Conservation (phyloP, 2,329 filamentous ascomycete genomes). For the Talaromyces verruculosus region DNA sequence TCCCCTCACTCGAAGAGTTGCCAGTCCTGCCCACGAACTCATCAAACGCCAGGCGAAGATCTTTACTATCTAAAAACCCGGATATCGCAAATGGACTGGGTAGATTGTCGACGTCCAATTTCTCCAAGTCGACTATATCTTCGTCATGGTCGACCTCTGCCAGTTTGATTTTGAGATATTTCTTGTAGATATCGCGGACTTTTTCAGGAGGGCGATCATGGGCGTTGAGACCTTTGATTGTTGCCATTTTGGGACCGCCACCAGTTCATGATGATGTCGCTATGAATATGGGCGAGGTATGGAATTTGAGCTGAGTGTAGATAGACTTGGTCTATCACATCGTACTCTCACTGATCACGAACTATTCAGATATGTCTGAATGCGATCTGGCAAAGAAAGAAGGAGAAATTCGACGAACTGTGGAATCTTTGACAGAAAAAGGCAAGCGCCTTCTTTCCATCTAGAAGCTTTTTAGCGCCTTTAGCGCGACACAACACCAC, state of each 20-base stretch:
- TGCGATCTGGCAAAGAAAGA: neutral
- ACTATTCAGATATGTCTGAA: neutral
- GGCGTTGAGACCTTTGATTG: conserved; percentile 61
- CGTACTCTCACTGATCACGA: neutral
- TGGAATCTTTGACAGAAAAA: neutral
- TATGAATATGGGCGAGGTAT: neutral
- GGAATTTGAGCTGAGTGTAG: neutral
- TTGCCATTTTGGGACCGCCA: conserved; percentile 30
- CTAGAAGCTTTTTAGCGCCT: conserved; percentile 8
- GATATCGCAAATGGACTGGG: conserved; percentile 31
- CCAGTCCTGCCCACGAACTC: conserved; percentile 29
- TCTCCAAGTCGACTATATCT: conserved; percentile 57
- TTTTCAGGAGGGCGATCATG: conserved; percentile 72
- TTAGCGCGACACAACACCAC: conserved; percentile 5
- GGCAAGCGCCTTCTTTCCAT: neutral
- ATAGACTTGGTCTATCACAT: neutral
- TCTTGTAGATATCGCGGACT: conserved; percentile 73
- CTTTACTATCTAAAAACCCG: conserved; percentile 32
- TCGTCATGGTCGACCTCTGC: conserved; percentile 54
- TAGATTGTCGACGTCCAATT: conserved; percentile 37
- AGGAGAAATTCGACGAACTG: neutral
- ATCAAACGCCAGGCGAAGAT: conserved; percentile 35
- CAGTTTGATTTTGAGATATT: conserved; percentile 62
- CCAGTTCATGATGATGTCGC: conserved; percentile 12
- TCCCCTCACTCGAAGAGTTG: conserved; percentile 1